Evolutionary conservation across 1,284 basidiomycete species (phyloP).

Genomic region (Melampsora americana): DNA sequence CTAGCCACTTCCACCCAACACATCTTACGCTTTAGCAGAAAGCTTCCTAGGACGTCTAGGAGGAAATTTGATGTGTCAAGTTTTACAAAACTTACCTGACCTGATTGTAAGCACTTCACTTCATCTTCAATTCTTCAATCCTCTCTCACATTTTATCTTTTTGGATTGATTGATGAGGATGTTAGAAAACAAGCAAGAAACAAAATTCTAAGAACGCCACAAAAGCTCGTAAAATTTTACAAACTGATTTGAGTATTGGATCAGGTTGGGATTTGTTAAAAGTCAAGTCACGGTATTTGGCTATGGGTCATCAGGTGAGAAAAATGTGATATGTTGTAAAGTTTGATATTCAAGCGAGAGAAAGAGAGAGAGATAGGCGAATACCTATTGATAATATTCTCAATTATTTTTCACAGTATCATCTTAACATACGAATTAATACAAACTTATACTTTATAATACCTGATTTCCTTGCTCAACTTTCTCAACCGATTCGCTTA

Average conservation of each 20-base stretch:
- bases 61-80: slow-evolving; percentile 67
- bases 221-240: slow-evolving; percentile 64
- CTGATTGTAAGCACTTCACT: slow-evolving; percentile 59
- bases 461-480: background rate
- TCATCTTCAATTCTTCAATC: slow-evolving; percentile 48
- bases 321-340: background rate
- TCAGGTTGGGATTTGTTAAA: background rate
- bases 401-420: slow-evolving; percentile 3
- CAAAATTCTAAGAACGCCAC: slow-evolving; percentile 59
- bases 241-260: background rate
- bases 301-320: slow-evolving; percentile 25
- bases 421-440: slow-evolving; percentile 13
- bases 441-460: slow-evolving; percentile 2
- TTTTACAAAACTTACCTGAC: slow-evolving; percentile 64
- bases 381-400: background rate
- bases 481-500: background rate
- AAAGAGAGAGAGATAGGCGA: too few species aligned
- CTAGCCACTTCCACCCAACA: slow-evolving; percentile 60
- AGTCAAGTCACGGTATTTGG: slow-evolving; percentile 1
- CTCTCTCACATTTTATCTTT: background rate
- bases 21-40: slow-evolving; percentile 63
- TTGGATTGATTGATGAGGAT: background rate
- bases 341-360: too few species aligned
- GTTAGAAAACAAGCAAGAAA: slow-evolving; percentile 46
- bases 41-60: slow-evolving; percentile 66